Conservation (phyloP, 805 yeast species). For the Blastobotrys peoriensis region DNA sequence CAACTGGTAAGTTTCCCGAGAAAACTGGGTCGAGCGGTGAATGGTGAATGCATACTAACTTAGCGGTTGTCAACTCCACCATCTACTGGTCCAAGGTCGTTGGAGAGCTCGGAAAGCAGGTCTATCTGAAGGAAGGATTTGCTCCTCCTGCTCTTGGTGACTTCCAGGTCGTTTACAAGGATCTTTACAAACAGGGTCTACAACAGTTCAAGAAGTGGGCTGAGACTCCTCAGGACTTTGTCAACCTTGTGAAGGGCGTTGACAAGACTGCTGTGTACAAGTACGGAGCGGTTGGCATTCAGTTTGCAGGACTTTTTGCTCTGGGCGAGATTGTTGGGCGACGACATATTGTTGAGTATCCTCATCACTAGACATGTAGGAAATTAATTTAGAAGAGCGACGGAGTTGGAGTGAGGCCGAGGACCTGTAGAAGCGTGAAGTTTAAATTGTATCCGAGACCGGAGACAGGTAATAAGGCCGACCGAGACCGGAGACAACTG, state of each 20-base stretch:
- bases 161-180: slow-evolving; percentile 66
- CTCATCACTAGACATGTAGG: slow-evolving; percentile 25
- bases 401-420: too few species aligned
- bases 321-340: slow-evolving; percentile 96
- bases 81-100: slow-evolving; percentile 73
- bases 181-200: slow-evolving; percentile 42
- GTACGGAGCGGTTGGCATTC: slow-evolving; percentile 72
- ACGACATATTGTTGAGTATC: slow-evolving; percentile 88
- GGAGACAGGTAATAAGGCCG: too few species aligned
- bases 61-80: slow-evolving; percentile 43
- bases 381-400: too few species aligned
- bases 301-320: slow-evolving; percentile 84
- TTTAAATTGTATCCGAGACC: too few species aligned
- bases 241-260: slow-evolving; percentile 41
- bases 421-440: too few species aligned
- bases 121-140: slow-evolving; percentile 86
- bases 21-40: not conserved
- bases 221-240: slow-evolving; percentile 56
- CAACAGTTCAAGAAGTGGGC: slow-evolving; percentile 28
- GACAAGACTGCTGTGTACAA: slow-evolving; percentile 53
- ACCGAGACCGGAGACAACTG: too few species aligned
- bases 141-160: slow-evolving; percentile 82
- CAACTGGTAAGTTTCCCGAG: slow-evolving; percentile 32
- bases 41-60: slow-evolving; percentile 1
- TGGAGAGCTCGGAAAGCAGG: slow-evolving; percentile 62